phyloP scores from a whole-genome alignment of 78 protist genomes.

The Dictyostelium brefeldianum region DNA sequence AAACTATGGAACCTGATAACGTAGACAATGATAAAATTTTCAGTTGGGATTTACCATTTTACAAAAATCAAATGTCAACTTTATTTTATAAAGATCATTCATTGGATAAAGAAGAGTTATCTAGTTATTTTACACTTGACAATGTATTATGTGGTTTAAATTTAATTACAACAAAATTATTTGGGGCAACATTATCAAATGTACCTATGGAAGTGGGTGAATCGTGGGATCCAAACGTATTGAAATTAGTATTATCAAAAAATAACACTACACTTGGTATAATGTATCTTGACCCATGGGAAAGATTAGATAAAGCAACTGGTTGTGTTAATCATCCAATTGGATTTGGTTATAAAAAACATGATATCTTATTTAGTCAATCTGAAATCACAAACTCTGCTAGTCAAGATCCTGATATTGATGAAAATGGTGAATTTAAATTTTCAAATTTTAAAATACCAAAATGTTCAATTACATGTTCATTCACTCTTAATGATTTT shows the following conservation, averaged over 20 bases:
- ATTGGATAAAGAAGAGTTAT: conserved; percentile 2
- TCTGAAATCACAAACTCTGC: too few species aligned
- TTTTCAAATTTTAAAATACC: not conserved
- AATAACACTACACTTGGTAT: conserved; percentile 11
- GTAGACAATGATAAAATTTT: conserved; percentile 17
- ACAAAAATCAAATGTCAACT: not conserved
- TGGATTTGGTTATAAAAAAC: conserved; percentile 23
- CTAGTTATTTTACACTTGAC: conserved; percentile 29
- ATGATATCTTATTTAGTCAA: not conserved
- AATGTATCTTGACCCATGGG: conserved; percentile 53
- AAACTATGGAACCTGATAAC: not conserved
- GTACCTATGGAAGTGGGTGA: conserved; percentile 44
- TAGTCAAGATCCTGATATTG: not conserved
- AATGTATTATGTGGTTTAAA: conserved; percentile 61
- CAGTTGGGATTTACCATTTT: conserved; percentile 37
- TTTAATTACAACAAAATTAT: conserved; percentile 2
- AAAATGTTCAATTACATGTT: conserved; percentile 19
- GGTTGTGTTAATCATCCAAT: conserved; percentile 15
- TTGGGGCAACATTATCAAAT: conserved; percentile 16
- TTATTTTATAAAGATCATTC: not conserved
- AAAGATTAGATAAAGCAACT: not conserved
- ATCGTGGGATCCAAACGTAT: conserved; percentile 27
- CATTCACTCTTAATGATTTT: not conserved
- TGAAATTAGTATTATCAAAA: conserved; percentile 7
- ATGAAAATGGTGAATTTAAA: not conserved